Evolutionary conservation across 2,329 filamentous ascomycete genomes (phyloP), one percentile per base, ranked within the genome.

Genomic region (Pseudocercospora eumusae): DNA sequence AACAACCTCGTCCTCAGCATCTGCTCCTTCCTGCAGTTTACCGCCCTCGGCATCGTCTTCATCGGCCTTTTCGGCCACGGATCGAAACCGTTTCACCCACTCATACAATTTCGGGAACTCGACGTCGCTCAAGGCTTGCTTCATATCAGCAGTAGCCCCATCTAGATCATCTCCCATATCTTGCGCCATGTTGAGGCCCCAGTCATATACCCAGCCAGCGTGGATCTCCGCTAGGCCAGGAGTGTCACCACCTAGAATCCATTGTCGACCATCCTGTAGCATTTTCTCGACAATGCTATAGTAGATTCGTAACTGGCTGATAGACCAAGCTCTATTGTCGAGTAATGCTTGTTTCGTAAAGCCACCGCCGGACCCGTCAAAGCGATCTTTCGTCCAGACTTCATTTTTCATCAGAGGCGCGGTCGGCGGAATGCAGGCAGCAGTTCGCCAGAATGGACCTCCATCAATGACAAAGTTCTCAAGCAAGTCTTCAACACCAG

Each of bases 211-310:
- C 65, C 65, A 67, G 0, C 53, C 63, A 20, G 61, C 63, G 55
- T 71, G 65, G 15, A 69, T 63, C 36, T 71, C 69, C 27, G 65
- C 68, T 44, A 69, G 15, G 11, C 59, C 58, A 11, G 65, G 58
- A 23, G 31, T 28, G 11, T 61, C 47, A 1, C 59, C 61, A 6
- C 65, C 66, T 5, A 64, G 42, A 28, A 69, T 47, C 60, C 65
- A 70, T 54, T 66, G 20, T 27, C 66, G 55, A 25, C 66, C 68
- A 59, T 68, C 66, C 15, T 33, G 31, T 13, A 70, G 57, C 59
- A 71, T 61, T 36, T 63, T 66, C 62, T 71, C 69, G 13, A 71
- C 25, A 10, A 65, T 64, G 4, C 45, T 59, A 36, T 64, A 65
- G 44, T 62, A 64, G 6, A 66, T 57, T 45, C 62, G 65, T 54